These are phyloP conservation scores for Salix viminalis DNA, from an alignment of 345 rosid species.

Conservation along the genomic window DNA sequence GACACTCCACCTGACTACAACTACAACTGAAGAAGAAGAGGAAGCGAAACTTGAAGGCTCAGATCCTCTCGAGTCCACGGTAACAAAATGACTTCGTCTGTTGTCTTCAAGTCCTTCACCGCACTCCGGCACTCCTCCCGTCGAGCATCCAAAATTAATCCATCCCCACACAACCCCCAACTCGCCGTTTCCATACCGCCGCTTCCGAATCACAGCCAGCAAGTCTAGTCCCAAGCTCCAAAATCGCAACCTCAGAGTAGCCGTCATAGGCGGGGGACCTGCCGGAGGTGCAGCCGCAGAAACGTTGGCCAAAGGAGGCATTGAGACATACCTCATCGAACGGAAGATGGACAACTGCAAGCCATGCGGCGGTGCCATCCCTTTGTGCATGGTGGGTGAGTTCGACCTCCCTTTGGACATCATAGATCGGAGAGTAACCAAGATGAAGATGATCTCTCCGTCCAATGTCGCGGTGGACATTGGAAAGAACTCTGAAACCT, in stretches of 20 bases:
- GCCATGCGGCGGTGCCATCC: slow-evolving; percentile 95
- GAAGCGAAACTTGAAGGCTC: background rate
- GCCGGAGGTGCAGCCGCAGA: slow-evolving; percentile 86
- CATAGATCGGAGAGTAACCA: slow-evolving; percentile 78
- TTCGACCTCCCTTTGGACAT: slow-evolving; percentile 89
- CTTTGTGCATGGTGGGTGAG: slow-evolving; percentile 94
- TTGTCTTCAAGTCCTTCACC: slow-evolving; percentile 66
- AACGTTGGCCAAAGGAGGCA: slow-evolving; percentile 74
- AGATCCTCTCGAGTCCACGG: background rate
- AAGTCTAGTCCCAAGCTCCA: slow-evolving; percentile 56
- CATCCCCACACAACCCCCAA: slow-evolving; percentile 18
- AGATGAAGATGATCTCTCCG: slow-evolving; percentile 96
- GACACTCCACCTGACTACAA: background rate
- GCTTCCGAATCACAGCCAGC: slow-evolving; percentile 37
- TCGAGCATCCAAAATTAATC: slow-evolving; percentile 27
- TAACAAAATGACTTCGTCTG: slow-evolving; percentile 44
- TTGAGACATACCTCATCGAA: slow-evolving; percentile 79
- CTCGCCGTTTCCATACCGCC: background rate
- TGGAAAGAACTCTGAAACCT: slow-evolving; percentile 84
- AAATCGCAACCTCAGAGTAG: slow-evolving; percentile 75
- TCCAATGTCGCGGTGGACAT: slow-evolving; percentile 95
- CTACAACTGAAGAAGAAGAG: background rate
- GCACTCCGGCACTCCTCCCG: slow-evolving; percentile 60
- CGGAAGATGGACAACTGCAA: slow-evolving; percentile 90
- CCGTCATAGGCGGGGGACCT: slow-evolving; percentile 90